Conservation (phyloP, 2,329 filamentous ascomycete species). For the Fusarium redolens region DNA sequence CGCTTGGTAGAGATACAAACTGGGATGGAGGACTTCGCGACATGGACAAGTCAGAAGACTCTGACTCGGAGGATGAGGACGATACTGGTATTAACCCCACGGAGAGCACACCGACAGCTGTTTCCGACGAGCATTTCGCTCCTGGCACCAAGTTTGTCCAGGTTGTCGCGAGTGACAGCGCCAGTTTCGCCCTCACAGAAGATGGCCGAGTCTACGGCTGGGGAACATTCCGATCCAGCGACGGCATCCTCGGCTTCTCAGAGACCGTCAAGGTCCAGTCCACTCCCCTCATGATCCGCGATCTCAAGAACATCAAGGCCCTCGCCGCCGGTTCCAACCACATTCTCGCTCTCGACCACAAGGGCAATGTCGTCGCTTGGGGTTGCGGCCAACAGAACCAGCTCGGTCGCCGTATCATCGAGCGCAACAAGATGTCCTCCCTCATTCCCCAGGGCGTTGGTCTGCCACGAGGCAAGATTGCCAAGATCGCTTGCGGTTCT, state of each 20-base stretch:
- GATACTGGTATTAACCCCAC: constrained; percentile 76
- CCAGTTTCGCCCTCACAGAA: constrained; percentile 79
- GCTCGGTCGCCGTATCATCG: constrained; percentile 69
- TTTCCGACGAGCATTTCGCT: constrained; percentile 69
- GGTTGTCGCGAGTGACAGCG: constrained; percentile 78
- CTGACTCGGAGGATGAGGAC: constrained; percentile 67
- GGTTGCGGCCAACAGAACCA: constrained; percentile 77
- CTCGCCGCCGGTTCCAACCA: constrained; percentile 78
- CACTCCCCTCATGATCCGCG: constrained; percentile 66
- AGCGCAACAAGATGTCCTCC: constrained; percentile 71
- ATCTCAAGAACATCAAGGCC: constrained; percentile 73
- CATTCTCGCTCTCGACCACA: constrained; percentile 73
- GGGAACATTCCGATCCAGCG: constrained; percentile 79
- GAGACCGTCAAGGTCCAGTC: constrained; percentile 62
- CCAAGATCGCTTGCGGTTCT: constrained; percentile 69
- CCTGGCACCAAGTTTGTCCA: constrained; percentile 70
- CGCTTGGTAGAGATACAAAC: constrained; percentile 78
- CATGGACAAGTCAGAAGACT: constrained; percentile 63
- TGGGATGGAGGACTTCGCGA: constrained; percentile 74
- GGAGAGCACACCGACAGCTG: constrained; percentile 73
- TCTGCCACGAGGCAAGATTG: constrained; percentile 68
- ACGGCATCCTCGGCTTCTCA: constrained; percentile 74
- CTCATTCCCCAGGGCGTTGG: constrained; percentile 70
- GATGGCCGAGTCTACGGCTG: constrained; percentile 83
- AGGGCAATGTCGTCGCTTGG: constrained; percentile 76